Conservation (phyloP, 805 yeast genomes). For the Grigorovia humatica region DNA sequence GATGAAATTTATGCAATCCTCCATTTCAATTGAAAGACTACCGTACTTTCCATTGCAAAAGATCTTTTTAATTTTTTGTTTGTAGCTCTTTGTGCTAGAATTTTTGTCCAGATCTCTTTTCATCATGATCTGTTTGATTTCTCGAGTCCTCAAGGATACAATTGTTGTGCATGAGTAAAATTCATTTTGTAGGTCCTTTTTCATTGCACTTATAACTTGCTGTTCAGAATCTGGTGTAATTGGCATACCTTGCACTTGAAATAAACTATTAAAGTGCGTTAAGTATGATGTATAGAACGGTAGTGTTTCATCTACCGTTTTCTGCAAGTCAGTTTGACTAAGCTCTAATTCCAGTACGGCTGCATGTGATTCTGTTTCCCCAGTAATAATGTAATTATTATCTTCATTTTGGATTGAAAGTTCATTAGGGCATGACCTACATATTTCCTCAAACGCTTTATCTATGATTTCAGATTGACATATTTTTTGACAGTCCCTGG, state of each 20-base stretch:
- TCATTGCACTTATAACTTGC: constrained; percentile 42
- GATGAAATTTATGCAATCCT: constrained; percentile 15
- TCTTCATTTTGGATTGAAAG: constrained; percentile 1
- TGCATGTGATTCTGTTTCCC: constrained; percentile 16
- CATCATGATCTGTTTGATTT: constrained; percentile 28
- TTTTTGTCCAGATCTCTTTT: constrained; percentile 11
- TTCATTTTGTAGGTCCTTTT: constrained; percentile 34
- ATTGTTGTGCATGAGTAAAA: constrained; percentile 21
- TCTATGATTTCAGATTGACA: constrained; percentile 22
- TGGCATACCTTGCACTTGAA: constrained; percentile 44
- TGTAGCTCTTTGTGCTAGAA: neutral
- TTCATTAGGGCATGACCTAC: constrained; percentile 4
- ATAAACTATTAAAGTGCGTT: constrained; percentile 26
- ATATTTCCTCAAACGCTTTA: constrained; percentile 18
- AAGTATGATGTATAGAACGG: constrained; percentile 22
- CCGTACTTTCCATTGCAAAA: constrained; percentile 22
- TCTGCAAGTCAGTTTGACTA: constrained; percentile 2
- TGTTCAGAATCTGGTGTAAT: constrained; percentile 39
- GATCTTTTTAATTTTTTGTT: constrained; percentile 23
- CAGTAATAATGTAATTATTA: constrained; percentile 8
- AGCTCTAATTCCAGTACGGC: constrained; percentile 21
- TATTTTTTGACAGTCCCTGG: constrained; percentile 21
- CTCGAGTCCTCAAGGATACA: constrained; percentile 30
- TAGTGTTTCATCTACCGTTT: constrained; percentile 13
- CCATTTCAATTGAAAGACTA: constrained; percentile 12